Base-by-base conservation (phyloP, 1,284 basidiomycete genomes). In the Moesziomyces globuligerus region DNA sequence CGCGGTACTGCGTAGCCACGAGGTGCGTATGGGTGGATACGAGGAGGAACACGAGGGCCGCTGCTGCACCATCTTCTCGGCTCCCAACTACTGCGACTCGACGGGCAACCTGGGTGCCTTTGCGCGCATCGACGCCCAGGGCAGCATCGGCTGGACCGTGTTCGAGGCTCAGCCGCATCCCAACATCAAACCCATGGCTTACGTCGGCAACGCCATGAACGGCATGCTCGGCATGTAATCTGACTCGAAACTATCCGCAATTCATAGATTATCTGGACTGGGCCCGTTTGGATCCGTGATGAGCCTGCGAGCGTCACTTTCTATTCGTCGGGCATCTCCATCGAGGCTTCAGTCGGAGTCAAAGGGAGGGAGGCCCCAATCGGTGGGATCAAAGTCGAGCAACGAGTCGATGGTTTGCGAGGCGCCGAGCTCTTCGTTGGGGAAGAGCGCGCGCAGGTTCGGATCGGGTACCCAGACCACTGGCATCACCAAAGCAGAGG, bases 1-100 rank as follows among this genome's bases (percentile, higher is more conserved):
- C 26, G 92, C 92, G 4, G 87, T 99, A 48, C 90, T 98, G 75
- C 90, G 96, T 50, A 94, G 92, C 74, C 96, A 99, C 83, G 96
- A 99, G 87, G 95, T 98, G 41, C 89, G 96, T 56, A 92, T 95
- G 86, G 85, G 84, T 13, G 87, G 93, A 20, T 95, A 94, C 83
- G 89, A 91, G 62, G 86, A 94, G 53, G 93, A 95, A 81, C 93
- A 95, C 79, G 87, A 91, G 55, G 93, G 93, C 1, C 85, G 93
- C 34, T 94, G 93, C 83, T 93, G 90, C 29, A 95, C 93, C 32
- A 91, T 91, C 79, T 83, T 83, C 36, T 80, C 76, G n/a, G 81
- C 81, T 6, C 77, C 79, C 45, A 79, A 80, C 69, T 83, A 81
- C 62, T 80, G 78, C 52, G 79, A 78, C 45, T 72, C 70, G 45